Conservation (phyloP, 345 rosid genomes). For the Gossypium ekmanianum region DNA sequence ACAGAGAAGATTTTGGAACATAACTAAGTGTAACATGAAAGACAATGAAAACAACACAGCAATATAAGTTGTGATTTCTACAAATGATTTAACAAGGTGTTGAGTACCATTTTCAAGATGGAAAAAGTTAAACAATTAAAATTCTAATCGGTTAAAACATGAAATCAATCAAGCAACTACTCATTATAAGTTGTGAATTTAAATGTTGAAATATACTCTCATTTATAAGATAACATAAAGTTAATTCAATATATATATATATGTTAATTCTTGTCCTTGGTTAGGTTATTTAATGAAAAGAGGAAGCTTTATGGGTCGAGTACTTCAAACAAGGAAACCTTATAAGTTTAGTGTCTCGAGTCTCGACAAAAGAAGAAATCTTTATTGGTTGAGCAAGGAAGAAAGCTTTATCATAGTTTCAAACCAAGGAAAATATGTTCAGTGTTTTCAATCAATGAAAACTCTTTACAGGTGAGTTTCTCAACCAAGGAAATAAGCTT, state of each 20-base stretch:
- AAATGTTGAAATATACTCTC: neutral
- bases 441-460: neutral
- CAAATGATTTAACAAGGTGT: neutral
- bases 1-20: neutral
- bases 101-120: neutral
- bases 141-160: neutral
- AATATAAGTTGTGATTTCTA: neutral
- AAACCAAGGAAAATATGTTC: neutral
- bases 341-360: neutral
- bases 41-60: neutral
- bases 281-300: neutral
- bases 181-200: neutral
- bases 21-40: slow-evolving; percentile 10
- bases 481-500: neutral
- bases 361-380: neutral
- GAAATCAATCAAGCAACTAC: neutral
- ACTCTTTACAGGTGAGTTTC: neutral
- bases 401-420: neutral
- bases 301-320: neutral
- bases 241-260: neutral
- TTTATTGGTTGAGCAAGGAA: neutral
- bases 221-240: neutral
- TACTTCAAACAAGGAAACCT: neutral
- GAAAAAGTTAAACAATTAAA: neutral
- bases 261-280: neutral